Evolutionary conservation across 225 moss, liverwort and hornwort species (phyloP), one percentile per base, ranked within the genome.

Genomic region (Climacium dendroides): DNA sequence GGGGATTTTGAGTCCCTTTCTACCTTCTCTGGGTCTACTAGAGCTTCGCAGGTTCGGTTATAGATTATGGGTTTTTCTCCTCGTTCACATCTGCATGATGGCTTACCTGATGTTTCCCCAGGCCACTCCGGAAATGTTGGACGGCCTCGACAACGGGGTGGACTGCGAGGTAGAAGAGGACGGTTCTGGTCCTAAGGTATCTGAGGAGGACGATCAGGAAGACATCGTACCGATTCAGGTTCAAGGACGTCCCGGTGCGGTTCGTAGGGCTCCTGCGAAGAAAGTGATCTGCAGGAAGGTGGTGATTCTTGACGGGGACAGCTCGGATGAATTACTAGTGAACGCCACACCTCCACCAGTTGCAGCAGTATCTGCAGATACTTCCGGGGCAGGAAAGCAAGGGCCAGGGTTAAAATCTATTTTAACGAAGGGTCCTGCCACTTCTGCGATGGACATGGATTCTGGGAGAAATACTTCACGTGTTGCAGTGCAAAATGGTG

Each of bases 161-260:
- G 88, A 86, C 1, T 72, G 37, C 3, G 13, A 85, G 10, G 88
- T 90, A 14, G 91, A 89, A 10, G 89, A 90, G 4, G 22, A 37
- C 13, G 11, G 19, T 10, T 65, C n/a, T 65, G n/a, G 19, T 60
- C 60, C 60, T n/a, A 18, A 32, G 2, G 19, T 34, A 64, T 64
- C 34, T 34, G 86, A 90, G 4, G 90, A 89, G 39, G 93, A 92
- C 4, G 90, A 93, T 19, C 81, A 72, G 53, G 88, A 83, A 26
- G 70, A 81, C 35, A 15, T 83, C 59, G 41, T 81, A 35, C 86
- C 81, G 12, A 90, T 72, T 28, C 85, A 85, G 80, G 77, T 35
- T 9, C 87, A 89, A 84, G 78, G 69, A 60, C 89, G 71, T 28
- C 88, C 45, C 77, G n/a, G 70, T n/a, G 34, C 54, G 30, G 57